Evolutionary conservation across 305 asterid genomes (phyloP).

Genomic region (Fraxinus latifolia): DNA sequence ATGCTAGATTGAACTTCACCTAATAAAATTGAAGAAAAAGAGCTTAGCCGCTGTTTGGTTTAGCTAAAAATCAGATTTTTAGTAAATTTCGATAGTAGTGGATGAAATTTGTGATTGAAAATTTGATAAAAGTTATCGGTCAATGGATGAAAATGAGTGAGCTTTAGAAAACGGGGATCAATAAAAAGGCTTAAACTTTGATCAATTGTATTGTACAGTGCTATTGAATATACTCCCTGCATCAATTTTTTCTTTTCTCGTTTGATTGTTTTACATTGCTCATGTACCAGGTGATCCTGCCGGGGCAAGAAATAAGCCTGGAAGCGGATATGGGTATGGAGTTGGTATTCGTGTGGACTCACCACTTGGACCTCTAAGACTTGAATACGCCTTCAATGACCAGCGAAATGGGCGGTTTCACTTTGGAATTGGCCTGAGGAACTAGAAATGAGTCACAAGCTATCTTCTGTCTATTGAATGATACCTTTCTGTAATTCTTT

Average conservation of each 20-base stretch:
- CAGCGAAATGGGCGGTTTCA: slow-evolving; percentile 75
- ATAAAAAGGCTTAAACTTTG: background rate
- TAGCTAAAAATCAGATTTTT: background rate
- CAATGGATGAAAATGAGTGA: background rate
- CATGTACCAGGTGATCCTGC: slow-evolving; percentile 76
- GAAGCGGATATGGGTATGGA: slow-evolving; percentile 95
- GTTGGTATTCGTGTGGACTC: slow-evolving; percentile 81
- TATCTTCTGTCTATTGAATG: background rate
- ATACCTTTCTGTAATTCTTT: too few relatives aligned
- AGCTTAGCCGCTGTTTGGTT: background rate
- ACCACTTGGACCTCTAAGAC: slow-evolving; percentile 86
- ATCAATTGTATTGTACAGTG: background rate
- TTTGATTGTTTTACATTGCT: background rate
- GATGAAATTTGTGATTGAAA: background rate
- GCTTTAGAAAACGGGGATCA: background rate
- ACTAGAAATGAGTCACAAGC: slow-evolving; percentile 27
- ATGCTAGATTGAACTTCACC: background rate
- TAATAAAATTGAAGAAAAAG: background rate
- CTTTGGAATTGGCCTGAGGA: slow-evolving; percentile 81
- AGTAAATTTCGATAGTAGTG: too few relatives aligned
- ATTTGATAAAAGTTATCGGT: background rate
- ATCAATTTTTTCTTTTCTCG: background rate
- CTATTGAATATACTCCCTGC: background rate
- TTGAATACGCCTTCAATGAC: slow-evolving; percentile 89
- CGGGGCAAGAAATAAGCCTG: slow-evolving; percentile 87